phyloP scores from a whole-genome alignment of 208 protist species.

The Trypanosomatidae sp. region DNA sequence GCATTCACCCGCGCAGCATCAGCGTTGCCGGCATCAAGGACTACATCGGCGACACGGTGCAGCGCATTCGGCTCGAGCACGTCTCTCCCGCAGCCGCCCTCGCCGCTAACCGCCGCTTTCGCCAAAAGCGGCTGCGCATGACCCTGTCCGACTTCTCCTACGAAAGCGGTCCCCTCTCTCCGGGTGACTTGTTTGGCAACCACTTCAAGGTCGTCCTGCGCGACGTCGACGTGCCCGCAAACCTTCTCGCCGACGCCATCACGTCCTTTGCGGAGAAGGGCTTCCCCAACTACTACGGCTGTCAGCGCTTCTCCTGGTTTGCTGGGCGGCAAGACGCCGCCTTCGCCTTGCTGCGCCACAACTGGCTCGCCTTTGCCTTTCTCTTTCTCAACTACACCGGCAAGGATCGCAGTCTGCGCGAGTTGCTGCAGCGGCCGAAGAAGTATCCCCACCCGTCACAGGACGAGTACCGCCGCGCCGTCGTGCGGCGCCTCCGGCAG shows the following conservation, averaged over 20 bases:
- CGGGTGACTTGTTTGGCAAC: conserved; percentile 85
- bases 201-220: conserved; percentile 82
- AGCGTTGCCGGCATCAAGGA: conserved; percentile 87
- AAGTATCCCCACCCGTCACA: conserved; percentile 82
- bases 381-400: conserved; percentile 86
- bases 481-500: conserved; percentile 74
- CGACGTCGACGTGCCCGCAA: no score
- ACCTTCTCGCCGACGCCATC: no score
- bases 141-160: conserved; percentile 90
- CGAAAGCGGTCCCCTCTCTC: no score
- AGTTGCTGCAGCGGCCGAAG: conserved; percentile 76
- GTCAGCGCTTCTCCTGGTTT: conserved; percentile 91
- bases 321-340: conserved; percentile 69
- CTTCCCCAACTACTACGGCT: conserved; percentile 91
- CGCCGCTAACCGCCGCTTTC: conserved; percentile 62
- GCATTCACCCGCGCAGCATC: conserved; percentile 77
- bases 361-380: conserved; percentile 87
- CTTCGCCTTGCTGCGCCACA: conserved; percentile 79
- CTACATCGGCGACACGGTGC: conserved; percentile 86
- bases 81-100: conserved; percentile 64
- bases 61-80: conserved; percentile 72
- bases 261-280: conserved; percentile 51
- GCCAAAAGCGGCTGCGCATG: no score
- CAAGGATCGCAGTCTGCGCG: conserved; percentile 66
- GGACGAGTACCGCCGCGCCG: conserved; percentile 78